Percentiles rank a stretch among this genome's conserved stretches.
Conservation (phyloP, 2,329 filamentous ascomycete species). For the Paecilomyces sp. region DNA sequence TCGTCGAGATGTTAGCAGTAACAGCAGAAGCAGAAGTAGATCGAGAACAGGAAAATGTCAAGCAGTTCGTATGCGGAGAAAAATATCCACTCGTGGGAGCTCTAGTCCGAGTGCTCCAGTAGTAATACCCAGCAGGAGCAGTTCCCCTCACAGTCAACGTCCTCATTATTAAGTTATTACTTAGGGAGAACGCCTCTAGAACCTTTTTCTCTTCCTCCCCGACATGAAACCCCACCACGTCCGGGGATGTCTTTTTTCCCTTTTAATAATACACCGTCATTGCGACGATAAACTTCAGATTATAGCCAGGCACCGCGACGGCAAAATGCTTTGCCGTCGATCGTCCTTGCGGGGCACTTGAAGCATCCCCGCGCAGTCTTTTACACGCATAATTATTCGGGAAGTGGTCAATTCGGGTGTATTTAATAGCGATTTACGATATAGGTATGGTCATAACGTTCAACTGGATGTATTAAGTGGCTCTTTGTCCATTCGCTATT, state of each 20-base stretch:
- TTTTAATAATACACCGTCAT: background rate
- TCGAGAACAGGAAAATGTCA: background rate
- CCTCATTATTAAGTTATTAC: background rate
- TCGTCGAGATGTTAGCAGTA: background rate
- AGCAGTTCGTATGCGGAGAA: background rate
- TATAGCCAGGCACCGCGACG: background rate
- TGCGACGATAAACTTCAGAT: background rate
- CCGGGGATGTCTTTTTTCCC: background rate
- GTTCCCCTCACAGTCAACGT: background rate
- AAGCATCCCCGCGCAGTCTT: background rate
- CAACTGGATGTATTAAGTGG: no score
- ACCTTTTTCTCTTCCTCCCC: background rate
- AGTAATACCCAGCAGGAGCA: background rate
- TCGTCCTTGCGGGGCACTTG: background rate
- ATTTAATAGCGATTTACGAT: no score
- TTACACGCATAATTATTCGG: background rate
- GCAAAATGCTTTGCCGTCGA: conserved; percentile 1
- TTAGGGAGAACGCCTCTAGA: background rate
- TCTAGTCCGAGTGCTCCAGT: background rate
- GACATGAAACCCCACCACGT: background rate
- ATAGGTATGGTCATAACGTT: no score
- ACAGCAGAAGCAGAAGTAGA: background rate
- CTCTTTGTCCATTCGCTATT: no score
- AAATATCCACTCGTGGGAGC: background rate
- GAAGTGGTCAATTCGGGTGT: no score